A percentile compares a stretch with the other conserved stretches of the same genome.
phyloP scores from a whole-genome alignment of 179 eudicot species.

The Gypsophila paniculata region DNA sequence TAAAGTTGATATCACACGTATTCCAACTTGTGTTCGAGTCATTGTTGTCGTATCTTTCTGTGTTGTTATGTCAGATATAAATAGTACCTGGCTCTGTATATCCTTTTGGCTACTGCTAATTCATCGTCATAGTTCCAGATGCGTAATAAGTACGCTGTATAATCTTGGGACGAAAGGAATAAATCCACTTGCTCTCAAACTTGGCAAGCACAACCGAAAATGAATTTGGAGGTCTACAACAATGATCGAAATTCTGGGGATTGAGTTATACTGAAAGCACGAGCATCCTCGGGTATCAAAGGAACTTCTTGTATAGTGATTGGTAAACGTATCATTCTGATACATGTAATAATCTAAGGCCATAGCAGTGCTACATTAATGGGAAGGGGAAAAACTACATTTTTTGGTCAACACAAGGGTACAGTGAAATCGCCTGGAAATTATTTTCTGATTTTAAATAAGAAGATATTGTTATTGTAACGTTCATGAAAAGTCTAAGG shows the following conservation, averaged over 20 bases:
- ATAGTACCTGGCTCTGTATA: background rate
- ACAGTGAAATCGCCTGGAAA: no score
- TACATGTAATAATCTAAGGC: background rate
- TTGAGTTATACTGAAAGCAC: no score
- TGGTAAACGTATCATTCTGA: no score
- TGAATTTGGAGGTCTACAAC: background rate
- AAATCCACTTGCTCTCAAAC: background rate
- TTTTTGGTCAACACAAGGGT: no score
- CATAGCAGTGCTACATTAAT: no score
- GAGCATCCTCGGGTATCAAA: background rate
- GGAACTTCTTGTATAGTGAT: background rate
- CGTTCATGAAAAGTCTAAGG: background rate
- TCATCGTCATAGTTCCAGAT: background rate
- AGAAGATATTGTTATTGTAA: no score
- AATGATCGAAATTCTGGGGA: no score
- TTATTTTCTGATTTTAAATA: no score
- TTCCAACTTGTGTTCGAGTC: background rate
- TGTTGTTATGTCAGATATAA: background rate
- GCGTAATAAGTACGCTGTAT: background rate
- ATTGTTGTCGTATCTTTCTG: background rate
- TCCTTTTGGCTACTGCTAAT: background rate
- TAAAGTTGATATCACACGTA: background rate
- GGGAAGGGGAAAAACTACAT: no score
- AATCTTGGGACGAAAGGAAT: background rate
- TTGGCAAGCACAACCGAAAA: background rate